phyloP scores from a whole-genome alignment of 805 yeast genomes.

The Huiozyma naganishii region DNA sequence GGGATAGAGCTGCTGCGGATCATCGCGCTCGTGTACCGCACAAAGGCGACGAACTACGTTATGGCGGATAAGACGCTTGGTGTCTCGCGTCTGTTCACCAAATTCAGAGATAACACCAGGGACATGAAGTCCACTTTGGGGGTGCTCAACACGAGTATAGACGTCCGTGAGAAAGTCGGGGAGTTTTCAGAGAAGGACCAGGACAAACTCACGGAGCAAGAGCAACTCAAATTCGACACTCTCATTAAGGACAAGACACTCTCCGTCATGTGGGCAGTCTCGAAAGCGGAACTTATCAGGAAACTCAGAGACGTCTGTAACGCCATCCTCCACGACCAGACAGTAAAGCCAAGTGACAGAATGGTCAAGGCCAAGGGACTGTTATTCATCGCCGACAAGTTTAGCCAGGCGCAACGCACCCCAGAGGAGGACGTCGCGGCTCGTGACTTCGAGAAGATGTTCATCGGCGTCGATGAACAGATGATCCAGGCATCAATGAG shows the following conservation, averaged over 20 bases:
- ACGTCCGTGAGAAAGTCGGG: conserved; percentile 68
- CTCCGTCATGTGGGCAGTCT: conserved; percentile 92
- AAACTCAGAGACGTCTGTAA: conserved; percentile 72
- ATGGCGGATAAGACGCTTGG: conserved; percentile 73
- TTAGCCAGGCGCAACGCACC: conserved; percentile 55
- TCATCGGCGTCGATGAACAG: conserved; percentile 62
- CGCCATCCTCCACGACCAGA: conserved; percentile 56
- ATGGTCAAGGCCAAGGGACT: conserved; percentile 68
- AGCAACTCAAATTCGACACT: conserved; percentile 66
- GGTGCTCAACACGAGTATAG: conserved; percentile 70
- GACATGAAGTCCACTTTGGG: conserved; percentile 71
- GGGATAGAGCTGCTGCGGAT: conserved; percentile 77
- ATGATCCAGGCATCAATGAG: conserved; percentile 7
- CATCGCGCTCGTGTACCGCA: conserved; percentile 65
- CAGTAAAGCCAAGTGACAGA: conserved; percentile 45
- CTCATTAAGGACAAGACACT: conserved; percentile 74
- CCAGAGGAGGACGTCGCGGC: conserved; percentile 87
- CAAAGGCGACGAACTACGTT: conserved; percentile 59
- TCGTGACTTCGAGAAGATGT: conserved; percentile 74
- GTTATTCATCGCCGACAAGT: conserved; percentile 55
- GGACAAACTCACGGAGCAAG: conserved; percentile 42
- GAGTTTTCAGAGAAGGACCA: conserved; percentile 59
- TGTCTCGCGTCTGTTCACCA: conserved; percentile 67
- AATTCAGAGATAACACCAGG: conserved; percentile 71
- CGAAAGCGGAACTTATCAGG: conserved; percentile 69